phyloP scores from a whole-genome alignment of 2,329 filamentous ascomycete genomes.

The Meredithiella fracta region DNA sequence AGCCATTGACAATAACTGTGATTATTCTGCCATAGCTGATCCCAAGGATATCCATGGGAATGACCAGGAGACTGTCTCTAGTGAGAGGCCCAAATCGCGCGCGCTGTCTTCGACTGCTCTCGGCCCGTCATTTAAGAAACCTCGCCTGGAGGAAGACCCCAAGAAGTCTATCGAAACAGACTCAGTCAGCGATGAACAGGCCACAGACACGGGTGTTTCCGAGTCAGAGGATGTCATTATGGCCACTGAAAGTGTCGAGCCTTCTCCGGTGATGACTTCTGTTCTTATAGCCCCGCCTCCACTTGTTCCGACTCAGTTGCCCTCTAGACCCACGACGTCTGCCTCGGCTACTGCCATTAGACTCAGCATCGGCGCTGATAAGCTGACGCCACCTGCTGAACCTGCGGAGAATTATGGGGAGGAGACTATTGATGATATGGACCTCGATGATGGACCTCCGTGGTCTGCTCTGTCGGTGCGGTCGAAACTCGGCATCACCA shows the following conservation, averaged over 20 bases:
- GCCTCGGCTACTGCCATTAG: constrained; percentile 1
- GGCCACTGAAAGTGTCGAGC: no score
- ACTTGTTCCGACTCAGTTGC: not conserved
- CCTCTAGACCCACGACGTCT: not conserved
- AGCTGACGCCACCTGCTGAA: constrained; percentile 15
- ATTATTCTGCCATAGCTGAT: not conserved
- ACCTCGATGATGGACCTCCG: constrained; percentile 35
- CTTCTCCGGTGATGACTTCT: no score
- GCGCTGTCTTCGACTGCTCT: not conserved
- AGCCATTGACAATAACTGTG: not conserved
- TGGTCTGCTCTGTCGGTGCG: constrained; percentile 10
- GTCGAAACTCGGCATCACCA: constrained; percentile 29
- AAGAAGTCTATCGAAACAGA: not conserved
- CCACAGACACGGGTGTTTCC: not conserved
- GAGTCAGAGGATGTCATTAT: not conserved
- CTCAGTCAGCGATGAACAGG: not conserved
- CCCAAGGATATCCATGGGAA: no score
- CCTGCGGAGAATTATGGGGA: constrained; percentile 16
- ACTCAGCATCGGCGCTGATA: constrained; percentile 9
- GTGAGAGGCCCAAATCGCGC: not conserved
- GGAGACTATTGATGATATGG: constrained; percentile 35
- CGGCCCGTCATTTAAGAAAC: not conserved
- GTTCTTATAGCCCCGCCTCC: no score
- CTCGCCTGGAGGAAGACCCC: not conserved
- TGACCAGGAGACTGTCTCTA: not conserved